Percentiles rank a stretch among this genome's conserved stretches.
Evolutionary conservation across 768 basidiomycete genomes (phyloP).

Genomic region (Austroboletus eburneus): DNA sequence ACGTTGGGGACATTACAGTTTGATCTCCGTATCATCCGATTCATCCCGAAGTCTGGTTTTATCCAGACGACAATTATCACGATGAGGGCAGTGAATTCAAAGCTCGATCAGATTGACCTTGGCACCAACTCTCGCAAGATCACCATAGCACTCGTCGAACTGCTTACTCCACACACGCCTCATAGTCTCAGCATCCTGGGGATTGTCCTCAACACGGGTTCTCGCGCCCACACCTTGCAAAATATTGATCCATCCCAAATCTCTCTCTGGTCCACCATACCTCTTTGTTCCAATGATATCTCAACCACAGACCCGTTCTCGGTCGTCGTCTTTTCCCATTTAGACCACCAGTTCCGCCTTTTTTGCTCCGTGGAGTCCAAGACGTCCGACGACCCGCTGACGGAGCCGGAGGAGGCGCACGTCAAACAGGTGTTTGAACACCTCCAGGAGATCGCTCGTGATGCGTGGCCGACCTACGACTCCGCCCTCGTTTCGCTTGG

Average conservation of each 20-base stretch:
- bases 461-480: conserved; percentile 6
- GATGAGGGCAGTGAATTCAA: background rate
- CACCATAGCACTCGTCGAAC: conserved; percentile 4
- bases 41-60: too few species aligned
- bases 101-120: conserved; percentile 12
- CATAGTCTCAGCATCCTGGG: conserved; percentile 16
- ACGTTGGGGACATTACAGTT: too few species aligned
- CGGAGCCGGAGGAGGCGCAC: conserved; percentile 10
- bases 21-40: too few species aligned
- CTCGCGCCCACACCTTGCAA: conserved; percentile 10
- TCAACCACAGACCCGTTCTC: conserved; percentile 14
- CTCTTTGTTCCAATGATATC: background rate
- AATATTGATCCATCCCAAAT: conserved; percentile 14
- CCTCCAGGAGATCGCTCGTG: conserved; percentile 4
- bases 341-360: conserved; percentile 8
- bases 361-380: conserved; percentile 18
- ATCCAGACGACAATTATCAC: too few species aligned
- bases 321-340: conserved; percentile 11
- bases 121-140: background rate
- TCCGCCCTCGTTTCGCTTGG: background rate
- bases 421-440: conserved; percentile 11
- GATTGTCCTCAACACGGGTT: conserved; percentile 14
- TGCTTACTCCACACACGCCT: conserved; percentile 14
- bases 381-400: background rate
- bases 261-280: conserved; percentile 19